These are phyloP conservation scores for Gossypium stocksii DNA, from an alignment of 345 rosid species.

Conservation along the genomic window DNA sequence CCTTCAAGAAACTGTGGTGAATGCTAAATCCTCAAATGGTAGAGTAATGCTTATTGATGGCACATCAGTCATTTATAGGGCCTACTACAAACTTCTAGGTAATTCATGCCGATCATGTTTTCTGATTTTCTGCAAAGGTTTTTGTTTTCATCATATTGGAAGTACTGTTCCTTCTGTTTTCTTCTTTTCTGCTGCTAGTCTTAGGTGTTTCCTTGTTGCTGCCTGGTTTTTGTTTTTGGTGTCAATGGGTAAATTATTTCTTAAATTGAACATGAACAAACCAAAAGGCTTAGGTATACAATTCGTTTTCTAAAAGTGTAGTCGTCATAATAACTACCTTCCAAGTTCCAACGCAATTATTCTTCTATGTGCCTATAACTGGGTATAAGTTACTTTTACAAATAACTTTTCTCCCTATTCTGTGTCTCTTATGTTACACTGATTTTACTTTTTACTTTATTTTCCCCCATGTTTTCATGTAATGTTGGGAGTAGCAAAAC, in stretches of 20 bases:
- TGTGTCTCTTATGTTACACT: constrained; percentile 4
- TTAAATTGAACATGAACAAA: not conserved
- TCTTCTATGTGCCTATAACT: not conserved
- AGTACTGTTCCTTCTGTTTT: not conserved
- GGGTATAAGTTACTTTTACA: not conserved
- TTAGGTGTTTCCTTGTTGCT: not conserved
- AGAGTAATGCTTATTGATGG: constrained; percentile 97
- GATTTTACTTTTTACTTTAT: not conserved
- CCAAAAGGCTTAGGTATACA: not conserved
- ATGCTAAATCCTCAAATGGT: constrained; percentile 41
- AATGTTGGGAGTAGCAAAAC: constrained; percentile 53
- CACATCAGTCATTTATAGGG: constrained; percentile 85
- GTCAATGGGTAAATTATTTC: not conserved
- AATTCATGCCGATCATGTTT: constrained; percentile 6
- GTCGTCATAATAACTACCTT: not conserved
- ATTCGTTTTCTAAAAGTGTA: not conserved
- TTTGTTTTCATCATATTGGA: not conserved
- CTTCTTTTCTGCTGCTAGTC: not conserved
- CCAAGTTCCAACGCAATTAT: not conserved
- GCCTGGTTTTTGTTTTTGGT: not conserved
- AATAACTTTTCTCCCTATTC: not conserved
- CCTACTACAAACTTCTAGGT: constrained; percentile 97
- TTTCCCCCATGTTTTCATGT: not conserved
- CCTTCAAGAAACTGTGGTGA: constrained; percentile 32
- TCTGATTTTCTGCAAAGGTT: not conserved